Percentiles rank a stretch among this genome's conserved stretches.
Conservation (phyloP, 2,329 filamentous ascomycete genomes). For the Bipolaris victoriae region DNA sequence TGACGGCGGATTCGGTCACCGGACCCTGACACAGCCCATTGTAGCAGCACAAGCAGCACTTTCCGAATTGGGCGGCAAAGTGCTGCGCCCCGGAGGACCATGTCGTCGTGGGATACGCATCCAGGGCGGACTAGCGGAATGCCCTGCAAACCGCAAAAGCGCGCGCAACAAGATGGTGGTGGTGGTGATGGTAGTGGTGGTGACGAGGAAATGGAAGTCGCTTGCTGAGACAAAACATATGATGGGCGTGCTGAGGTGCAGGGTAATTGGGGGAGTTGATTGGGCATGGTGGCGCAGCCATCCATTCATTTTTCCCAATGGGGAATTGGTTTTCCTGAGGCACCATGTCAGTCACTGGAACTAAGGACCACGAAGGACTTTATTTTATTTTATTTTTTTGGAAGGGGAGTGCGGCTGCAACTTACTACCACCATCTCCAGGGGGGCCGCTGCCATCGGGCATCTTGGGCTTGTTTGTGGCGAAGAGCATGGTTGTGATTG, state of each 20-base stretch:
- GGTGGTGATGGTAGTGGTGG: constrained; percentile 2
- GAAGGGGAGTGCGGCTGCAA: not conserved
- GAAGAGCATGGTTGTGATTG: constrained; percentile 7
- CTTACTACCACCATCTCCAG: constrained; percentile 34
- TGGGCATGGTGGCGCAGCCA: constrained; percentile 21
- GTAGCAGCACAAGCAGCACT: constrained; percentile 15
- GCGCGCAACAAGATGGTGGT: not conserved
- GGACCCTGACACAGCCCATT: constrained; percentile 38
- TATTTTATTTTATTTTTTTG: too few relatives aligned
- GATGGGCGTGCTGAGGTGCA: constrained; percentile 23
- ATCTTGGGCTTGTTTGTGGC: constrained; percentile 26
- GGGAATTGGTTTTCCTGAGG: constrained; percentile 25
- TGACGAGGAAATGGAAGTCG: constrained; percentile 10
- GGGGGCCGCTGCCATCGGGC: not conserved
- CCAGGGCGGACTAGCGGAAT: not conserved
- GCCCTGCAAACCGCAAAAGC: constrained; percentile 9
- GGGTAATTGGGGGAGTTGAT: constrained; percentile 14
- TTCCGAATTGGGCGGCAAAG: constrained; percentile 16
- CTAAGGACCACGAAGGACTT: not conserved
- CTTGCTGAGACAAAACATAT: constrained; percentile 27
- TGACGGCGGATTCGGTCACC: constrained; percentile 30
- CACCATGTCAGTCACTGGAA: constrained; percentile 10
- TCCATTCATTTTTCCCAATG: constrained; percentile 23
- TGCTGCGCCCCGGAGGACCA: constrained; percentile 32
- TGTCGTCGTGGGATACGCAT: constrained; percentile 15